phyloP scores from a whole-genome alignment of 495 filamentous ascomycete species.

The Halenospora varia region DNA sequence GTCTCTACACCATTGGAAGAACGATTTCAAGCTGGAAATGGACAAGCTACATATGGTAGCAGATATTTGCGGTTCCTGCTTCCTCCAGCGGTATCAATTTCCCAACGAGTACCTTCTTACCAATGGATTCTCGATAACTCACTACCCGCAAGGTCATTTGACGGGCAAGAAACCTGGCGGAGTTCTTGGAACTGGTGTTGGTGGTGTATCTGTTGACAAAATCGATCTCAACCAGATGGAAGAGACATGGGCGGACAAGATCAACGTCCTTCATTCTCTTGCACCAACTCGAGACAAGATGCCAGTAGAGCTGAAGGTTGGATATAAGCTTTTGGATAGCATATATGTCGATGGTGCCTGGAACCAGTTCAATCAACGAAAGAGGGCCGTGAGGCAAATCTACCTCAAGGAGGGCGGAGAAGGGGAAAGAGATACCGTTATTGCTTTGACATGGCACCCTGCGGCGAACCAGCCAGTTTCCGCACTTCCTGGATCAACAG shows the following conservation, averaged over 20 bases:
- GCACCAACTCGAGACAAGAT: constrained; percentile 13
- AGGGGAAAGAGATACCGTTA: constrained; percentile 17
- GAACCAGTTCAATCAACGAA: no score
- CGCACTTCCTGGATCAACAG: no score
- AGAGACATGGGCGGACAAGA: constrained; percentile 22
- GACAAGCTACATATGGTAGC: constrained; percentile 44
- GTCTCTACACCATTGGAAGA: constrained; percentile 57
- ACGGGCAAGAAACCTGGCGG: constrained; percentile 12
- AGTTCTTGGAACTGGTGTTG: neutral
- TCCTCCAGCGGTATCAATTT: constrained; percentile 56
- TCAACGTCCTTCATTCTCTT: constrained; percentile 18
- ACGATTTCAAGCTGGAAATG: constrained; percentile 34
- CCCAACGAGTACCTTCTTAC: constrained; percentile 49
- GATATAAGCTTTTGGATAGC: constrained; percentile 18
- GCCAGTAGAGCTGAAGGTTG: constrained; percentile 6
- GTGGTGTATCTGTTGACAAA: constrained; percentile 4
- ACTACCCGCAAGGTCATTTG: constrained; percentile 35
- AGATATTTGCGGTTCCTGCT: constrained; percentile 50
- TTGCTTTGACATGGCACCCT: constrained; percentile 21
- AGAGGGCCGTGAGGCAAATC: constrained; percentile 16
- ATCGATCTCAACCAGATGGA: constrained; percentile 21
- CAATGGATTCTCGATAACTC: constrained; percentile 52
- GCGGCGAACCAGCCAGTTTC: no score
- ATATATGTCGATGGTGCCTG: constrained; percentile 4
- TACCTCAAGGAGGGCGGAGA: constrained; percentile 20